phyloP scores from a whole-genome alignment of 768 basidiomycete species.

The Boletus bicolor region DNA sequence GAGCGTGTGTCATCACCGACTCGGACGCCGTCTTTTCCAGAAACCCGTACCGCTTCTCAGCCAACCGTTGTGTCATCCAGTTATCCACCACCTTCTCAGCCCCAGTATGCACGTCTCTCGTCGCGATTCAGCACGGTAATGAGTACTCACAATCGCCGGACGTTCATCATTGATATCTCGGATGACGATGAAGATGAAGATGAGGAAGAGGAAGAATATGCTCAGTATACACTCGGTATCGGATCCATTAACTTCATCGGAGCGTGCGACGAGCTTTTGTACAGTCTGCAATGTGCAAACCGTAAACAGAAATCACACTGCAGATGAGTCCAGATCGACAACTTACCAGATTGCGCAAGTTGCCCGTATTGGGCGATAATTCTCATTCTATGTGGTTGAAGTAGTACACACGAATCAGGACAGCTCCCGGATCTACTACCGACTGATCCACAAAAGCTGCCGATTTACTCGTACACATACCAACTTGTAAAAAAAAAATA shows the following conservation, averaged over 20 bases:
- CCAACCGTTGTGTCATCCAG: neutral
- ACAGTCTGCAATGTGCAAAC: too few relatives aligned
- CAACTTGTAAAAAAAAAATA: too few relatives aligned
- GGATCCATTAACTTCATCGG: neutral
- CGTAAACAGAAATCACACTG: too few relatives aligned
- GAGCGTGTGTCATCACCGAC: neutral
- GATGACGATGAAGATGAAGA: constrained; percentile 30
- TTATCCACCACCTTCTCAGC: neutral
- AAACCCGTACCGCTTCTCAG: constrained; percentile 3
- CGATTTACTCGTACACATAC: too few relatives aligned
- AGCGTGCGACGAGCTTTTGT: too few relatives aligned
- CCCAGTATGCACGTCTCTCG: constrained; percentile 7
- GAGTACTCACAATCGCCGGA: constrained; percentile 19
- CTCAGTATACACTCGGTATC: neutral
- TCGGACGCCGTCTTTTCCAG: constrained; percentile 5
- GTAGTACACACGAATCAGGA: too few relatives aligned
- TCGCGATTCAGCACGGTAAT: constrained; percentile 31
- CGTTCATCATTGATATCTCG: constrained; percentile 32
- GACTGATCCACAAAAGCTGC: too few relatives aligned
- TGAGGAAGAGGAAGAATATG: constrained; percentile 15
- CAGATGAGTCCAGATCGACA: too few relatives aligned
- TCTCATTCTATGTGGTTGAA: too few relatives aligned
- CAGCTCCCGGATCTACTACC: too few relatives aligned
- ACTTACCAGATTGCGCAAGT: too few relatives aligned
- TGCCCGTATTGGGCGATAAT: too few relatives aligned